A percentile compares a stretch with the other conserved stretches of the same genome.
phyloP scores from a whole-genome alignment of 345 rosid species.

The Cochlearia excelsa region DNA sequence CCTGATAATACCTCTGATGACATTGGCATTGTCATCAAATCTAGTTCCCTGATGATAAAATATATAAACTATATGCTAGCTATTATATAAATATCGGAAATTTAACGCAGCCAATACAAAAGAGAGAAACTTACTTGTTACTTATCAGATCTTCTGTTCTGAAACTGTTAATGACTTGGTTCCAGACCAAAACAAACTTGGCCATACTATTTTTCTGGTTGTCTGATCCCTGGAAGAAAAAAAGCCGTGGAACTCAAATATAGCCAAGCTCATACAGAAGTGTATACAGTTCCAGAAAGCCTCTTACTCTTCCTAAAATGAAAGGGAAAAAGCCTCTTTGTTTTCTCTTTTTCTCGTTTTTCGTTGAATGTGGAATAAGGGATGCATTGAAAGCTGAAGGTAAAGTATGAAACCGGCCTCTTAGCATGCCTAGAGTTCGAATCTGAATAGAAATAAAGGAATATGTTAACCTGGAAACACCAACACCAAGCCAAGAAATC shows the following conservation, averaged over 20 bases:
- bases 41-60: constrained; percentile 65
- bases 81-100: constrained; percentile 5
- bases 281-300: constrained; percentile 1
- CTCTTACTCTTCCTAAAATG: constrained; percentile 57
- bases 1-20: constrained; percentile 60
- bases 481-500: constrained; percentile 8
- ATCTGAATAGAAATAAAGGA: constrained; percentile 47
- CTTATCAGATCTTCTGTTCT: constrained; percentile 90
- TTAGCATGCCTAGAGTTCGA: constrained; percentile 91
- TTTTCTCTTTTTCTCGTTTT: constrained; percentile 43
- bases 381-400: constrained; percentile 76
- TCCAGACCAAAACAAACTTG: constrained; percentile 90
- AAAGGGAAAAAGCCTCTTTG: constrained; percentile 43
- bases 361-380: constrained; percentile 58
- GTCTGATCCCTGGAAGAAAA: constrained; percentile 44
- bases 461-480: constrained; percentile 30
- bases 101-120: constrained; percentile 11
- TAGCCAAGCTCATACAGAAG: background rate
- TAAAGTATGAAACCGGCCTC: constrained; percentile 85
- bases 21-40: constrained; percentile 79
- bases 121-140: constrained; percentile 51
- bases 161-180: constrained; percentile 71
- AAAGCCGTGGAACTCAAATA: background rate
- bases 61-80: constrained; percentile 4
- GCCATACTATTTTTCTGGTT: constrained; percentile 51